Percentiles rank a stretch among this genome's conserved stretches.
phyloP scores from a whole-genome alignment of 2,329 filamentous ascomycete genomes.

The Metarhizium album region DNA sequence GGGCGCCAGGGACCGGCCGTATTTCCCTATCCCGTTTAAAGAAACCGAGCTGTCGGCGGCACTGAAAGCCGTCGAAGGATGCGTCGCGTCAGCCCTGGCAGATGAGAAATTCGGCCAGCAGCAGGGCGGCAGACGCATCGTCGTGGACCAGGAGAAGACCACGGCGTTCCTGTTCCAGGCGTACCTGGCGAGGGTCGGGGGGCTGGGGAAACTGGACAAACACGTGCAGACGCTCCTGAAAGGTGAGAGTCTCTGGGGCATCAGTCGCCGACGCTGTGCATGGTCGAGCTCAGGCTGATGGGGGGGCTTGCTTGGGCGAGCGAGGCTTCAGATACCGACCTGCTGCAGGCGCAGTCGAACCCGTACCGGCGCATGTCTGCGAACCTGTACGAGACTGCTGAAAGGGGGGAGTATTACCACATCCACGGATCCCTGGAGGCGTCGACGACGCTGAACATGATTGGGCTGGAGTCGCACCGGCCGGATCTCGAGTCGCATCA shows the following conservation, averaged over 20 bases:
- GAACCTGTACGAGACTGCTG: conserved; percentile 59
- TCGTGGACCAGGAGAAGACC: conserved; percentile 27
- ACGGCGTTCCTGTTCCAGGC: conserved; percentile 31
- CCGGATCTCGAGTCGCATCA: conserved; percentile 51
- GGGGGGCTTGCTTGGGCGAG: no score
- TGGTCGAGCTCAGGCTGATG: not conserved
- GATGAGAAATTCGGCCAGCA: conserved; percentile 12
- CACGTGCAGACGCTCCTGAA: conserved; percentile 12
- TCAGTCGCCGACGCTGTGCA: not conserved
- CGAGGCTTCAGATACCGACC: conserved; percentile 67
- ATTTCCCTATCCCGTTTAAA: conserved; percentile 37
- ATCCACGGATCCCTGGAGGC: conserved; percentile 67
- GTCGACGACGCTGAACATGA: conserved; percentile 57
- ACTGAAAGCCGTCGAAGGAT: conserved; percentile 31
- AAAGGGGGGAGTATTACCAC: conserved; percentile 59
- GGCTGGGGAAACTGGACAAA: conserved; percentile 26
- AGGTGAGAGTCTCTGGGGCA: conserved; percentile 1
- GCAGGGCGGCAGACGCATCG: conserved; percentile 12
- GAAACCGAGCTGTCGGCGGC: conserved; percentile 34
- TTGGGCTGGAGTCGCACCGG: conserved; percentile 51
- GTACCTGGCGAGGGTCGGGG: conserved; percentile 25
- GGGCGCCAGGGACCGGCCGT: conserved; percentile 24
- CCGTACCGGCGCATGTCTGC: conserved; percentile 62
- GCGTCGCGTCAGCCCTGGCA: conserved; percentile 21
- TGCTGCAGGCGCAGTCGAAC: conserved; percentile 59